Base-by-base conservation (phyloP, 2,329 filamentous ascomycete genomes). In the Ophiosphaerella herpotricha region DNA sequence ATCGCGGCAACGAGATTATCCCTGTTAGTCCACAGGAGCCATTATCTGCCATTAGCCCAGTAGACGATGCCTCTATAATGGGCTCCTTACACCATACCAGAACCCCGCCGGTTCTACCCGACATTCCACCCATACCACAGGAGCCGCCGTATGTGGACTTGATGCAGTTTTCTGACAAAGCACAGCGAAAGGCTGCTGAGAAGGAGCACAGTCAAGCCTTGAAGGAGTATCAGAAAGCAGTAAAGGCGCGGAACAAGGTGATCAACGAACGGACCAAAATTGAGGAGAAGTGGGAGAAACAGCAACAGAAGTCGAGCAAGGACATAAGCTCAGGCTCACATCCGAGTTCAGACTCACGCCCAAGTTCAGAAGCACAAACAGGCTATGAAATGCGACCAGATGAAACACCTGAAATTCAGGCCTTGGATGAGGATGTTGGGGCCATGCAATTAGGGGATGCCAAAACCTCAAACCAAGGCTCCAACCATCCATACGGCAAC, bases 171-270 rank as follows among this genome's bases (percentile, higher is more conserved):
- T 74, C 80, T 2, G 85, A 90, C 70, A 87, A 87, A 62, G 82
- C 84, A 6, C 77, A 83, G 24, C 82, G 84, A 7, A 90, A 88
- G 61, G 79, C 85, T 35, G 87, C 85, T 1, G 85, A 90, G 61
- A 88, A 86, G 49, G 86, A 90, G 61, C 79, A 85, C 47, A 82
- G 83, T 43, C 80, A 82, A 11, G 77, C 78, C 1, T 76, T 84
- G 29, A 89, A 89, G 64, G 78, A 78, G 7, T 88, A 90, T 66
- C 81, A 87, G 24, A 80, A 84, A 62, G 82, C 85, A 9, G 71
- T 89, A 52, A 90, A 89, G 70, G 81, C 85, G 51, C 84, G 84
- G 32, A 82, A 85, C 34, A 87, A 82, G 59, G 80, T 82, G 8
- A 77, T 90, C 66, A 81, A 81, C 40, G 84, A 88, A 49, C 81